phyloP scores from a whole-genome alignment of 768 basidiomycete genomes.

The Galerina sulciceps region DNA sequence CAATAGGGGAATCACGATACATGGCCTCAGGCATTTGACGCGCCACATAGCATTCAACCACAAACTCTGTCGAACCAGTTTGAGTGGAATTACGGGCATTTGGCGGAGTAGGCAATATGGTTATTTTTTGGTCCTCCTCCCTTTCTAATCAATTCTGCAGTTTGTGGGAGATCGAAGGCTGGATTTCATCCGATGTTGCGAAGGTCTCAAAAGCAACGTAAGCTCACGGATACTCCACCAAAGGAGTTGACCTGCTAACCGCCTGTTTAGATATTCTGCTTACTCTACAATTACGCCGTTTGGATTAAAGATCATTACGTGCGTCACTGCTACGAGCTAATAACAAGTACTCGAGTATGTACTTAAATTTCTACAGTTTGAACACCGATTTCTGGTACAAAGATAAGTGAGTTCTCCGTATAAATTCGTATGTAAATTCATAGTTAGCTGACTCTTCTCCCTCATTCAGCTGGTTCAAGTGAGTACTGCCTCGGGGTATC shows the following conservation, averaged over 20 bases:
- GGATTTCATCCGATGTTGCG: constrained; percentile 2
- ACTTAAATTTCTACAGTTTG: background rate
- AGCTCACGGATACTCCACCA: background rate
- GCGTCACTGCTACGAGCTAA: background rate
- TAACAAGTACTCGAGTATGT: no score
- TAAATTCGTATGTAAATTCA: background rate
- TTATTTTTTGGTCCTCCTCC: background rate
- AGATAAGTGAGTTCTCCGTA: background rate
- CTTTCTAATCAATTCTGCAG: background rate
- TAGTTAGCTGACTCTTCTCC: background rate
- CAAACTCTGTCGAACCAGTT: background rate
- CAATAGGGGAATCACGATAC: background rate
- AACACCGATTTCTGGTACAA: constrained; percentile 2
- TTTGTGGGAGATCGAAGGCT: background rate
- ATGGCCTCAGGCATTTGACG: constrained; percentile 1
- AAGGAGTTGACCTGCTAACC: background rate
- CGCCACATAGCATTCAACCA: background rate
- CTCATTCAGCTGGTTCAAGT: background rate
- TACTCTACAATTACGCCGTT: background rate
- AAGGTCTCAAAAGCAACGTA: background rate
- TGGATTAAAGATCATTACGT: constrained; percentile 2
- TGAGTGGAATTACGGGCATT: background rate
- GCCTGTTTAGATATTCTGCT: background rate
- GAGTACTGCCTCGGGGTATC: background rate
- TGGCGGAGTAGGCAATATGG: background rate